Evolutionary conservation across 331 rosid species (phyloP).

Genomic region (Spiraea crenata): DNA sequence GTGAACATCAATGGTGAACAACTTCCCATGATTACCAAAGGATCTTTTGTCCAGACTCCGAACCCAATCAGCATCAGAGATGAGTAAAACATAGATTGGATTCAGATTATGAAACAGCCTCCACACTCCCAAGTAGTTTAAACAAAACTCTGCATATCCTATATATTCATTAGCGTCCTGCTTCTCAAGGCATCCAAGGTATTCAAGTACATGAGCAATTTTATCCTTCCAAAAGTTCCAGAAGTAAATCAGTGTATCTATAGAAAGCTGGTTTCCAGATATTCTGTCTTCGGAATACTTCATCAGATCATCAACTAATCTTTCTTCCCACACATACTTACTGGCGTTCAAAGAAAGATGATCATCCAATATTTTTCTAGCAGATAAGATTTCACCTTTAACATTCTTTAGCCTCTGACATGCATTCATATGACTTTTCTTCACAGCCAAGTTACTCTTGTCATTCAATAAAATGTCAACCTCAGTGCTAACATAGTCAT

Average conservation of each 20-base stretch:
- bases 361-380: conserved; percentile 28
- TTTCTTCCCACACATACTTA: conserved; percentile 7
- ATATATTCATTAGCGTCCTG: conserved; percentile 7
- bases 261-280: conserved; percentile 20
- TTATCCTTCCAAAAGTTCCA: conserved; percentile 36
- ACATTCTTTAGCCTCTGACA: conserved; percentile 35
- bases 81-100: conserved; percentile 18
- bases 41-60: no score
- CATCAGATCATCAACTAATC: background rate
- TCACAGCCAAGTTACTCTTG: conserved; percentile 15
- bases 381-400: conserved; percentile 21
- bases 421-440: conserved; percentile 33
- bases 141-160: conserved; percentile 23
- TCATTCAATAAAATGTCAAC: conserved; percentile 45
- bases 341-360: conserved; percentile 7
- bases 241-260: conserved; percentile 21
- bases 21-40: no score
- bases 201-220: conserved; percentile 14
- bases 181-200: conserved; percentile 18
- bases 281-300: conserved; percentile 2
- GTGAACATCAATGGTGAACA: no score
- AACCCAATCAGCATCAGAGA: conserved; percentile 28
- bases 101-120: conserved; percentile 1
- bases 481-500: conserved; percentile 41
- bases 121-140: conserved; percentile 32